Percentiles rank a stretch among this genome's conserved stretches.
phyloP scores from a whole-genome alignment of 2,329 filamentous ascomycete genomes.

The Albophoma yamanashiensis region DNA sequence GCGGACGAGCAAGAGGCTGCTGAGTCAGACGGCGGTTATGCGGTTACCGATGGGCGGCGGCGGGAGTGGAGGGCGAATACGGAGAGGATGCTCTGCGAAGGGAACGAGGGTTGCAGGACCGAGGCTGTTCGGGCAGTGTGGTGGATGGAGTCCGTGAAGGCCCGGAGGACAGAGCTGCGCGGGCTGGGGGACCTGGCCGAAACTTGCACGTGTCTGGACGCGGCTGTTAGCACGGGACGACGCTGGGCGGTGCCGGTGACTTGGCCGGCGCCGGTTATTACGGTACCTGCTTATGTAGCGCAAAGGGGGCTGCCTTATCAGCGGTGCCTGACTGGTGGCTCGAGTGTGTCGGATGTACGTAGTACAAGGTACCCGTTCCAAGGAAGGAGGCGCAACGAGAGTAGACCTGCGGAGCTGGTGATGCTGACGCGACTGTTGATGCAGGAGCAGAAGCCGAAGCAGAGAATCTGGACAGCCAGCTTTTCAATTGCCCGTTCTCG shows the following conservation, averaged over 20 bases:
- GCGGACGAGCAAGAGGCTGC: slow-evolving; percentile 1
- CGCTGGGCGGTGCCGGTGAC: neutral
- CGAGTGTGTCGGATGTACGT: neutral
- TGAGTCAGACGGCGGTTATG: neutral
- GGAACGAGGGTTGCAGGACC: slow-evolving; percentile 4
- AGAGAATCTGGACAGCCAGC: neutral
- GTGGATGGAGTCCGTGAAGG: slow-evolving; percentile 1
- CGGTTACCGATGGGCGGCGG: neutral
- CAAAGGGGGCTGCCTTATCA: neutral
- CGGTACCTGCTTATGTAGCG: neutral
- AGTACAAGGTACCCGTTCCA: neutral
- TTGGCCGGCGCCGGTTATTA: neutral
- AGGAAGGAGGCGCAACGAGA: neutral
- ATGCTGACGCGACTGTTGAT: neutral
- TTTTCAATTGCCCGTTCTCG: neutral
- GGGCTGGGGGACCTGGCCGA: neutral
- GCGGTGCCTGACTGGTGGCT: neutral
- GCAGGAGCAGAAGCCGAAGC: neutral
- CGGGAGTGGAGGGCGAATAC: slow-evolving; percentile 4
- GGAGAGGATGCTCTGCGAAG: slow-evolving; percentile 4
- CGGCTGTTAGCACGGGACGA: neutral
- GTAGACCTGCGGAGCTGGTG: neutral
- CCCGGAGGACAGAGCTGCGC: neutral
- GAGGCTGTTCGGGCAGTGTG: slow-evolving; percentile 3
- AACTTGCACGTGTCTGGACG: neutral